Evolutionary conservation across 2,329 filamentous ascomycete species (phyloP).

Genomic region (Neonectria ditissima): DNA sequence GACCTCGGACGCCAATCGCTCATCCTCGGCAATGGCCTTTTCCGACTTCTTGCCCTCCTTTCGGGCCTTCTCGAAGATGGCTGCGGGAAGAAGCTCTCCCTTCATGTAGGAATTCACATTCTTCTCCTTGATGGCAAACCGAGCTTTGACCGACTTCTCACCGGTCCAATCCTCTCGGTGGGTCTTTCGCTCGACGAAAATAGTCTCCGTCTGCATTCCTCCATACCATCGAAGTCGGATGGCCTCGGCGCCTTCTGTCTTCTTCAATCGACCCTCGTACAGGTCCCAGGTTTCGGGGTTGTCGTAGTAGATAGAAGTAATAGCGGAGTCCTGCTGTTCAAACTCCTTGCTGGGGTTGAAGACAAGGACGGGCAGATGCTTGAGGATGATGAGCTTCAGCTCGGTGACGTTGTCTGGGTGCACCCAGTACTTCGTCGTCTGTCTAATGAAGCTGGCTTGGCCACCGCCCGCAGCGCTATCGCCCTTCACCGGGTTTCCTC

Average conservation of each 20-base stretch:
- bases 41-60: slow-evolving; percentile 95
- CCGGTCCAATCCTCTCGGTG: slow-evolving; percentile 99
- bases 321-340: slow-evolving; percentile 88
- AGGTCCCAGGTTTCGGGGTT: slow-evolving; percentile 94
- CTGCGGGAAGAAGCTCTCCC: slow-evolving; percentile 85
- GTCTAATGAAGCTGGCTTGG: slow-evolving; percentile 95
- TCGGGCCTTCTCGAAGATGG: slow-evolving; percentile 95
- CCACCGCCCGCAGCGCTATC: slow-evolving; percentile 91
- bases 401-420: slow-evolving; percentile 99
- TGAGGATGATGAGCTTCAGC: slow-evolving; percentile 95
- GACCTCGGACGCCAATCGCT: slow-evolving; percentile 89
- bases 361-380: slow-evolving; percentile 95
- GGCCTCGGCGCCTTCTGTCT: slow-evolving; percentile 96
- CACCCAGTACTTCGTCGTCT: slow-evolving; percentile 99
- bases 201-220: slow-evolving; percentile 93
- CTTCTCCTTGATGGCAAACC: slow-evolving; percentile 96
- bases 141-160: slow-evolving; percentile 98
- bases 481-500: slow-evolving; percentile 91
- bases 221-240: slow-evolving; percentile 98
- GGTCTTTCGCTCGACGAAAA: slow-evolving; percentile 97
- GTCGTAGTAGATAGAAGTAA: slow-evolving; percentile 98
- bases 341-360: slow-evolving; percentile 99
- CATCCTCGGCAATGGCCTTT: slow-evolving; percentile 90
- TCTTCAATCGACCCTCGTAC: slow-evolving; percentile 94
- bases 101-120: slow-evolving; percentile 91